These are phyloP conservation scores for Closterium sp. DNA, from an alignment of 139 green algal species.

Conservation along the genomic window DNA sequence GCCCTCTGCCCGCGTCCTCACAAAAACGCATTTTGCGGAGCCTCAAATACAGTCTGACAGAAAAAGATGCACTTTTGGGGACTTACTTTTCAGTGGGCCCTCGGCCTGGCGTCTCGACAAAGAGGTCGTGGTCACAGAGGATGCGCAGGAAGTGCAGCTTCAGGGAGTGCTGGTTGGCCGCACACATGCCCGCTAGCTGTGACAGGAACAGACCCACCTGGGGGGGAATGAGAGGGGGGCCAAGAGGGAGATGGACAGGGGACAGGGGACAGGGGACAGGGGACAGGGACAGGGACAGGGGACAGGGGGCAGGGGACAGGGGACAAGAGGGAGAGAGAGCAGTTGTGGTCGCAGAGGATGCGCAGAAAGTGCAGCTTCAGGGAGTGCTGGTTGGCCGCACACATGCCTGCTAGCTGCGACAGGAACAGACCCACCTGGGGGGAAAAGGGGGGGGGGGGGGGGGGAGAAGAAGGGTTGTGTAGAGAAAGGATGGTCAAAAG, in stretches of 20 bases:
- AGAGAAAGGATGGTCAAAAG: neutral
- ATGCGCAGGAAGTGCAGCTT: constrained; percentile 51
- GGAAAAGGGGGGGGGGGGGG: no score
- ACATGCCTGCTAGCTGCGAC: constrained; percentile 32
- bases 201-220: constrained; percentile 46
- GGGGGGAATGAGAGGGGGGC: no score
- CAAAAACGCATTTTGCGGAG: no score
- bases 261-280: no score
- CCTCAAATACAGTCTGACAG: no score
- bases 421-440: constrained; percentile 46
- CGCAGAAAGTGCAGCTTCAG: constrained; percentile 46
- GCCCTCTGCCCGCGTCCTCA: no score
- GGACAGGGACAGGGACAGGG: no score
- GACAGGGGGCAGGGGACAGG: no score
- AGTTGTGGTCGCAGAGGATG: constrained; percentile 50
- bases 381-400: constrained; percentile 9
- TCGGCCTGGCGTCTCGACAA: constrained; percentile 30
- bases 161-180: constrained; percentile 10
- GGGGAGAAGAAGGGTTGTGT: neutral
- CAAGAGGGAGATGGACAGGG: no score
- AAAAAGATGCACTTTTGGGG: no score
- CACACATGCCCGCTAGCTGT: constrained; percentile 32
- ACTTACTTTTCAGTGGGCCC: constrained; percentile 38
- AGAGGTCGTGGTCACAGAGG: constrained; percentile 49
- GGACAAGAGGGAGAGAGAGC: no score